phyloP scores from a whole-genome alignment of 495 filamentous ascomycete species.

The Alectoria sarmentosa region DNA sequence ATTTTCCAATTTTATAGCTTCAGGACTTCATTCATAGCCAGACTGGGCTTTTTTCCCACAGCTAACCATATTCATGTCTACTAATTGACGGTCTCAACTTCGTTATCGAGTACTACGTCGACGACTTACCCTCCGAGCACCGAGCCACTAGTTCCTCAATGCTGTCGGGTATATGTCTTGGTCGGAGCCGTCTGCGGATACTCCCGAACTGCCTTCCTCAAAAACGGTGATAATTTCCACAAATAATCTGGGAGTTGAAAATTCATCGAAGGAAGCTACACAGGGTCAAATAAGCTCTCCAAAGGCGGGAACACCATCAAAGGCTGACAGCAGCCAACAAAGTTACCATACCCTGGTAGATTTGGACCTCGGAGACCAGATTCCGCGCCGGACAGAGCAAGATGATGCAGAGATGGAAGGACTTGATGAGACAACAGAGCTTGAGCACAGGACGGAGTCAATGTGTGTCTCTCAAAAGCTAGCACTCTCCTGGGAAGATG shows the following conservation, averaged over 20 bases:
- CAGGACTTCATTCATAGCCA: not conserved
- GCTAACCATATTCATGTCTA: not conserved
- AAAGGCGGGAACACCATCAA: too few relatives aligned
- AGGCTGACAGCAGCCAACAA: not conserved
- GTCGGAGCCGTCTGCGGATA: not conserved
- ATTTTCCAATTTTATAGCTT: not conserved
- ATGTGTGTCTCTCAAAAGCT: not conserved
- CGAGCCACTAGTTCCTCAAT: not conserved
- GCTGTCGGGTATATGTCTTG: constrained; percentile 13
- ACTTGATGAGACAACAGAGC: not conserved
- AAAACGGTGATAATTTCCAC: not conserved
- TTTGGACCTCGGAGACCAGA: not conserved
- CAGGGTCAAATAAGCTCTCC: not conserved
- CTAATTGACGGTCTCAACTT: not conserved
- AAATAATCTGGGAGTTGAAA: not conserved
- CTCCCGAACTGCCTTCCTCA: not conserved
- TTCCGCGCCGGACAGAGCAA: not conserved
- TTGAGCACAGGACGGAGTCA: not conserved
- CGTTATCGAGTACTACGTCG: not conserved
- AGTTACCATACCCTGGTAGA: not conserved
- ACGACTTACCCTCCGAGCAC: not conserved
- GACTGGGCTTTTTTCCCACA: not conserved
- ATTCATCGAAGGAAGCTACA: too few relatives aligned
- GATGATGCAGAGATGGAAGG: not conserved
- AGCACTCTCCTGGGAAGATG: not conserved